phyloP scores from a whole-genome alignment of 1,139 yeast genomes.

The Protomyces lactucae-debilis region DNA sequence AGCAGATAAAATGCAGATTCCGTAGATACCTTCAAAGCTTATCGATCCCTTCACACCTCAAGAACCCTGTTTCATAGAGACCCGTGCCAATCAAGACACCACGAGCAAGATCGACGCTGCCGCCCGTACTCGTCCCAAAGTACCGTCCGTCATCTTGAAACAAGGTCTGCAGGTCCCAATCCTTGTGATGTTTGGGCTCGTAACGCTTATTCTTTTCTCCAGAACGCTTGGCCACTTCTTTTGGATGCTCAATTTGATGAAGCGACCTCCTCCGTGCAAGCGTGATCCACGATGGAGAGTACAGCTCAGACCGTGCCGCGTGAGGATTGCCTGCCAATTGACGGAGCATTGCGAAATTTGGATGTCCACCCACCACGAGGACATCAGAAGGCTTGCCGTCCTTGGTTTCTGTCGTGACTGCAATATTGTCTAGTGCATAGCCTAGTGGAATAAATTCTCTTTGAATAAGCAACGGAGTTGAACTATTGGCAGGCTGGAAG shows the following conservation, averaged over 20 bases:
- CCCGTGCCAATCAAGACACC: conserved; percentile 7
- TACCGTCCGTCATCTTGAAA: conserved; percentile 13
- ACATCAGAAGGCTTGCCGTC: not conserved
- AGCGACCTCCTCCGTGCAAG: not conserved
- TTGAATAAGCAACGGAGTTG: not conserved
- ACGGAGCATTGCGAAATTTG: not conserved
- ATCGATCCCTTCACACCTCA: conserved; percentile 10
- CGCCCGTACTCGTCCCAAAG: conserved; percentile 15
- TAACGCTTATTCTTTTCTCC: not conserved
- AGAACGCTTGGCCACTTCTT: not conserved
- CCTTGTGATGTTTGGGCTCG: conserved; percentile 1
- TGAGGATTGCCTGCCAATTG: conserved; percentile 8
- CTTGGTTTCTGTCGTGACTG: not conserved
- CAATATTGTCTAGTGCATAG: conserved; percentile 9
- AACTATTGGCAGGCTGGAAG: conserved; percentile 1
- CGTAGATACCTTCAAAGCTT: too few species aligned
- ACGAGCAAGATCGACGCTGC: not conserved
- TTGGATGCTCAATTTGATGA: not conserved
- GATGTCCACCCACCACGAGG: conserved; percentile 16
- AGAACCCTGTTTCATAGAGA: conserved; percentile 13
- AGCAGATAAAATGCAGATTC: too few species aligned
- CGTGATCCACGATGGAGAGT: conserved; percentile 14
- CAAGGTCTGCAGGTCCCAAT: conserved; percentile 13
- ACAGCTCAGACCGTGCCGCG: not conserved
- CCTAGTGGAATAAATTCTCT: conserved; percentile 1